These are phyloP conservation scores for Penicillium parvum DNA, from an alignment of 495 filamentous ascomycete species.

Conservation along the genomic window DNA sequence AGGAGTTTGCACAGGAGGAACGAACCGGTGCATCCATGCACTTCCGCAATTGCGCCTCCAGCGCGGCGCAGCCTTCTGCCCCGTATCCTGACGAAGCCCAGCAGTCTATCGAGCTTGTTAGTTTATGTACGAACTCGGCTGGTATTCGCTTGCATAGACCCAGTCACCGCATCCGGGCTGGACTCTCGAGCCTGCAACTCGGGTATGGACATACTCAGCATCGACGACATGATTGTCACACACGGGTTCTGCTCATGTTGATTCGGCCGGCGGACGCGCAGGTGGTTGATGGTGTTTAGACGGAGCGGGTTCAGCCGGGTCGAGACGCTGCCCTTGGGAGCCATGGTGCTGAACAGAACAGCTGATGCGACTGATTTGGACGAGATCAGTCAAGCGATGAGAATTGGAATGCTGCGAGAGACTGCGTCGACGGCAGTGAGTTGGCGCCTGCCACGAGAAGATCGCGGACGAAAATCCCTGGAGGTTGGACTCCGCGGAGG, in stretches of 20 bases:
- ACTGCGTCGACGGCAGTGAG: conserved; percentile 17
- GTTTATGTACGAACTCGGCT: too few species aligned
- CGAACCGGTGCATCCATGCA: conserved; percentile 88
- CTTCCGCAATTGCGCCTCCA: conserved; percentile 77
- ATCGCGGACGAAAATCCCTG: conserved; percentile 19
- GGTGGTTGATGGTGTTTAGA: conserved; percentile 77
- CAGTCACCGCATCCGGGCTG: too few species aligned
- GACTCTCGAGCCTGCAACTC: too few species aligned
- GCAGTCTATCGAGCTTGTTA: conserved; percentile 57
- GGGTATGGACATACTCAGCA: conserved; percentile 65
- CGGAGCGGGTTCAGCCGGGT: conserved; percentile 62
- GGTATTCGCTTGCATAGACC: too few species aligned
- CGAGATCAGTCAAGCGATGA: neutral
- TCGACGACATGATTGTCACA: conserved; percentile 77
- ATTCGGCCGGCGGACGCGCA: conserved; percentile 83
- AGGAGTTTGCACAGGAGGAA: neutral
- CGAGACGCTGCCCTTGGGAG: conserved; percentile 42
- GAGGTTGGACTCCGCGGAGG: conserved; percentile 40
- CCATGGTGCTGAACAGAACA: conserved; percentile 43
- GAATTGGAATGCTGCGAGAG: conserved; percentile 9
- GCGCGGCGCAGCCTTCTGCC: conserved; percentile 65
- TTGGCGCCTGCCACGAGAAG: conserved; percentile 14
- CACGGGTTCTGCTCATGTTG: conserved; percentile 72
- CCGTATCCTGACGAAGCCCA: conserved; percentile 87
- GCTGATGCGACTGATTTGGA: conserved; percentile 26